Conservation (phyloP, 495 filamentous ascomycete species). For the Annulohypoxylon moriforme region DNA sequence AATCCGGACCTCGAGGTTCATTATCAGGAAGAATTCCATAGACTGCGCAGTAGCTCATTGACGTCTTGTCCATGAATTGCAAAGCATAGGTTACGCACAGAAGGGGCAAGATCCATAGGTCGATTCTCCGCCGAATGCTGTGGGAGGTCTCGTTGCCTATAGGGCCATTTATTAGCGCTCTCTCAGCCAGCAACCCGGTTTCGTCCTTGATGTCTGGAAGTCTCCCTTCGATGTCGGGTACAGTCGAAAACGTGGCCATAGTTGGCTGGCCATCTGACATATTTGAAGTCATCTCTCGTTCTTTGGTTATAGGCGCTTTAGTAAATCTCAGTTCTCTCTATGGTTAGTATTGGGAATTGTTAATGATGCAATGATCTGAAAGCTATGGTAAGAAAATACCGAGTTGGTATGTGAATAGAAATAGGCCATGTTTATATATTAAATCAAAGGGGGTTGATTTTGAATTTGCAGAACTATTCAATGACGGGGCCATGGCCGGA, state of each 20-base stretch:
- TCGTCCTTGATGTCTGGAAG: slow-evolving; percentile 26
- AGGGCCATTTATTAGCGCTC: slow-evolving; percentile 35
- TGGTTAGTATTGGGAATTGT: not conserved
- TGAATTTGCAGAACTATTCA: not conserved
- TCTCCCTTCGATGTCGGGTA: slow-evolving; percentile 5
- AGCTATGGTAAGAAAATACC: not conserved
- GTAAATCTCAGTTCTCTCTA: not conserved
- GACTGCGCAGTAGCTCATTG: slow-evolving; percentile 35
- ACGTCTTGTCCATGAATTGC: slow-evolving; percentile 38
- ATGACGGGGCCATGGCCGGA: not conserved
- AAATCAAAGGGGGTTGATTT: not conserved
- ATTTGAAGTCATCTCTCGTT: slow-evolving; percentile 22
- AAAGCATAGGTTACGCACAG: slow-evolving; percentile 39
- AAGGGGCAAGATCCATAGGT: slow-evolving; percentile 41
- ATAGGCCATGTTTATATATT: not conserved
- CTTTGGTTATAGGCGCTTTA: not conserved
- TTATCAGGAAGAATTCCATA: slow-evolving; percentile 41
- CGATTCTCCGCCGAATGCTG: slow-evolving; percentile 43
- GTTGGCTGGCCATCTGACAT: not conserved
- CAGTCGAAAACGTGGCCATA: not conserved
- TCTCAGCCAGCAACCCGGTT: slow-evolving; percentile 25
- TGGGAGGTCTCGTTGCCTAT: slow-evolving; percentile 35
- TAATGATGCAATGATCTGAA: not conserved
- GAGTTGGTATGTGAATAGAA: not conserved
- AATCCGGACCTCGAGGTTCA: slow-evolving; percentile 54